phyloP scores from a whole-genome alignment of 2,329 filamentous ascomycete species.

The Cadophora luteo-olivacea region DNA sequence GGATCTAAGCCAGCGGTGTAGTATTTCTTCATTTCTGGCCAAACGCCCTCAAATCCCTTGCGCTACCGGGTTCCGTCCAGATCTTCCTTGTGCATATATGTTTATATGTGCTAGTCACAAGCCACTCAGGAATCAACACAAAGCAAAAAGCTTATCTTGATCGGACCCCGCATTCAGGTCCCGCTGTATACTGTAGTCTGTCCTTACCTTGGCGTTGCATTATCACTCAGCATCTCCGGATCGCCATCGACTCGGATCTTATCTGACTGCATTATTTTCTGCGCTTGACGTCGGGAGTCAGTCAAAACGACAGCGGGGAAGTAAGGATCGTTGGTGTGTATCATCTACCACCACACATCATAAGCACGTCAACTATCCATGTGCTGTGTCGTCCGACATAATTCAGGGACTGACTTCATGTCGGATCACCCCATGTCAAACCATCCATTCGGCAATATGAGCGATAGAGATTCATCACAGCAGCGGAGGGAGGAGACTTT shows the following conservation, averaged over 20 bases:
- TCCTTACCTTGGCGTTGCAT: slow-evolving; percentile 14
- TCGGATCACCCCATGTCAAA: slow-evolving; percentile 38
- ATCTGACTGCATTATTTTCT: not conserved
- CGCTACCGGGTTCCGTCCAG: not conserved
- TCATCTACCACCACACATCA: not conserved
- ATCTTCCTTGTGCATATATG: not conserved
- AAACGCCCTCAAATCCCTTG: not conserved
- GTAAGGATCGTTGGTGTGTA: not conserved
- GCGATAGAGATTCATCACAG: slow-evolving; percentile 31
- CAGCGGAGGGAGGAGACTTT: slow-evolving; percentile 34
- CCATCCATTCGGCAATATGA: slow-evolving; percentile 32
- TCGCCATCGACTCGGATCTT: not conserved
- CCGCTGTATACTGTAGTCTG: not conserved
- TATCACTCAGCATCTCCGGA: slow-evolving; percentile 1
- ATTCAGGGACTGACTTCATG: slow-evolving; percentile 39
- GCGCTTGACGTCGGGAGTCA: not conserved
- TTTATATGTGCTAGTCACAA: slow-evolving; percentile 13
- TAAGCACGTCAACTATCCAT: slow-evolving; percentile 29
- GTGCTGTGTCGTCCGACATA: slow-evolving; percentile 36
- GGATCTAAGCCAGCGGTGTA: not conserved
- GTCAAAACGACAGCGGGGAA: not conserved
- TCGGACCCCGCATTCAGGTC: not conserved
- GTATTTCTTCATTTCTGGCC: not conserved
- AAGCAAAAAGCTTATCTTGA: slow-evolving; percentile 14
- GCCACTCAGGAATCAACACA: slow-evolving; percentile 3